phyloP scores from a whole-genome alignment of 257 asterid species.

The Solanum chiquidenum region DNA sequence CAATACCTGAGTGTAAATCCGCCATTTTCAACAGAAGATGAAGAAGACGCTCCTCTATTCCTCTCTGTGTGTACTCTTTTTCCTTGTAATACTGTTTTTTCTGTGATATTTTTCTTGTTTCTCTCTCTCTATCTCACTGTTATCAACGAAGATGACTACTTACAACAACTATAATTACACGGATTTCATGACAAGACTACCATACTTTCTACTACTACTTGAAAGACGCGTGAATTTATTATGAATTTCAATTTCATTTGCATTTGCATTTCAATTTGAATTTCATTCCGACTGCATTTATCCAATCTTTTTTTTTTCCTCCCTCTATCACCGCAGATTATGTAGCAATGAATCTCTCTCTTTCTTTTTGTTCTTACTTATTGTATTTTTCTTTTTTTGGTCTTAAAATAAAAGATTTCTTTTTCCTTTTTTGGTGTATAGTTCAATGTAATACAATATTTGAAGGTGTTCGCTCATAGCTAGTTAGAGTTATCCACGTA shows the following conservation, averaged over 20 bases:
- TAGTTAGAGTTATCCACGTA: background rate
- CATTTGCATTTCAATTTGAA: slow-evolving; percentile 41
- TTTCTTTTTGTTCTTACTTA: background rate
- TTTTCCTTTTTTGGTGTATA: background rate
- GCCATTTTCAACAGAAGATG: background rate
- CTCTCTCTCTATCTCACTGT: slow-evolving; percentile 10
- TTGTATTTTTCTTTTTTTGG: background rate
- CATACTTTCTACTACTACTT: slow-evolving; percentile 7
- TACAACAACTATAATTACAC: slow-evolving; percentile 39
- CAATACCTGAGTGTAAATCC: background rate
- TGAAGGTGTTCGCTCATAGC: accelerated
- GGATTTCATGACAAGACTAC: slow-evolving; percentile 36
- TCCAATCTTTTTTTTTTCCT: background rate
- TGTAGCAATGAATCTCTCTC: slow-evolving; percentile 34
- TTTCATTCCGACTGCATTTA: slow-evolving; percentile 84
- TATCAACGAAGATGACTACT: slow-evolving; percentile 4
- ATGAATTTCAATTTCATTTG: slow-evolving; percentile 44
- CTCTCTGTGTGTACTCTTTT: background rate
- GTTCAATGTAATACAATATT: background rate
- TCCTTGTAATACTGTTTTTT: background rate
- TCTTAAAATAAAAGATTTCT: background rate
- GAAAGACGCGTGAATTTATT: slow-evolving; percentile 59
- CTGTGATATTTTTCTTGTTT: background rate
- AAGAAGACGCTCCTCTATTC: background rate
- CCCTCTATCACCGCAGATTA: slow-evolving; percentile 65